Evolutionary conservation across 2,329 filamentous ascomycete genomes (phyloP).

Genomic region (Botrytis tulipae): DNA sequence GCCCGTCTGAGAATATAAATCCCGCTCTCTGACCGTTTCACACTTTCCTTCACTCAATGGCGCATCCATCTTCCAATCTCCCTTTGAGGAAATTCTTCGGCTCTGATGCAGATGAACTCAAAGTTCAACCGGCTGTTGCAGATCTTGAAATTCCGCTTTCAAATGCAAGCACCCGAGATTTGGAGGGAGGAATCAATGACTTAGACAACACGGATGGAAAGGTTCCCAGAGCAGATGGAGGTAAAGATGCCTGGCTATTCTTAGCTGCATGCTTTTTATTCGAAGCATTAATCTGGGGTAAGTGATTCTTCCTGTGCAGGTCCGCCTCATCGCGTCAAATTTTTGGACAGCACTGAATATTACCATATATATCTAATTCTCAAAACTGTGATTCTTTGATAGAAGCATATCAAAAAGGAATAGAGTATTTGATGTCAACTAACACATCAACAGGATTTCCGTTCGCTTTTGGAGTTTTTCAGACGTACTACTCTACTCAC

Average conservation of each 20-base stretch:
- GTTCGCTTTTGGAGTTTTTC: constrained; percentile 45
- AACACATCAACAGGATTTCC: constrained; percentile 36
- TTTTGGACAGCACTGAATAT: background rate
- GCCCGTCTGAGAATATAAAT: background rate
- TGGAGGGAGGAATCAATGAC: background rate
- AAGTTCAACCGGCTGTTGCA: background rate
- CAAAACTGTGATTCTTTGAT: background rate
- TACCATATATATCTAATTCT: background rate
- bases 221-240: constrained; percentile 46
- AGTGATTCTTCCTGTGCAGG: constrained; percentile 18
- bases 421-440: background rate
- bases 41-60: background rate
- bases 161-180: background rate
- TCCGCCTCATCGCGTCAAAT: background rate
- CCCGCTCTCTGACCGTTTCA: background rate
- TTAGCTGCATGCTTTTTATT: constrained; percentile 51
- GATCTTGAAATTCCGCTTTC: background rate
- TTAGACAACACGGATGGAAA: background rate
- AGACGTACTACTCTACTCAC: constrained; percentile 45
- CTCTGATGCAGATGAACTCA: background rate
- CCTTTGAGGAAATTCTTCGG: background rate
- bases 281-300: constrained; percentile 54
- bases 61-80: background rate
- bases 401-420: background rate
- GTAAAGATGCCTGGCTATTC: constrained; percentile 52